Conservation (phyloP, 345 rosid genomes). For the Hirschfeldia incana region DNA sequence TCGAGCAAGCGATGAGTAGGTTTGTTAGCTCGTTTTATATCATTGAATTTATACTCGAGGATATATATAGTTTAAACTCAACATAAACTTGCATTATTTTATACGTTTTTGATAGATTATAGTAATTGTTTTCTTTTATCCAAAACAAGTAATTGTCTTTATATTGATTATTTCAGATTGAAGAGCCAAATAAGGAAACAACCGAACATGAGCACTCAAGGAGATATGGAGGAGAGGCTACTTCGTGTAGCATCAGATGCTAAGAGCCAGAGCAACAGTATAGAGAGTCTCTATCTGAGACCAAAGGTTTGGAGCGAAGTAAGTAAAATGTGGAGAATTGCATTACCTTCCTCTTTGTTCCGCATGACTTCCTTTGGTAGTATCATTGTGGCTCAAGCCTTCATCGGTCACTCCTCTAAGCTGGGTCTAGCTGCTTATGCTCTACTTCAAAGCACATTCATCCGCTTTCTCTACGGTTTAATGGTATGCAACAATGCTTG, state of each 20-base stretch:
- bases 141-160: neutral
- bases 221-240: slow-evolving; percentile 42
- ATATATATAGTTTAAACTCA: neutral
- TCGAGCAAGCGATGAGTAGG: neutral
- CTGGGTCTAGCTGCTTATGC: slow-evolving; percentile 59
- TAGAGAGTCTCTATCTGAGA: slow-evolving; percentile 31
- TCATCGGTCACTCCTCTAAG: slow-evolving; percentile 53
- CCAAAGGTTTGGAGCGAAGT: slow-evolving; percentile 51
- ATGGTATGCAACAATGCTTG: slow-evolving; percentile 35
- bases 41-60: neutral
- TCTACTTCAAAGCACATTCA: slow-evolving; percentile 52
- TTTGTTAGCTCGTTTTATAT: neutral
- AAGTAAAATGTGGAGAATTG: slow-evolving; percentile 50
- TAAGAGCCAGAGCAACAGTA: slow-evolving; percentile 9
- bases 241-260: slow-evolving; percentile 20
- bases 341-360: slow-evolving; percentile 53
- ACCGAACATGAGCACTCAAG: slow-evolving; percentile 24
- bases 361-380: slow-evolving; percentile 49
- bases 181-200: neutral
- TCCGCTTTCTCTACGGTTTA: slow-evolving; percentile 60
- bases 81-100: neutral
- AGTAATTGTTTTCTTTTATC: neutral
- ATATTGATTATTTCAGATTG: neutral
- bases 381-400: slow-evolving; percentile 59
- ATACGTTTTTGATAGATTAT: neutral